phyloP scores from a whole-genome alignment of 768 basidiomycete genomes.

The Dendrothele bispora region DNA sequence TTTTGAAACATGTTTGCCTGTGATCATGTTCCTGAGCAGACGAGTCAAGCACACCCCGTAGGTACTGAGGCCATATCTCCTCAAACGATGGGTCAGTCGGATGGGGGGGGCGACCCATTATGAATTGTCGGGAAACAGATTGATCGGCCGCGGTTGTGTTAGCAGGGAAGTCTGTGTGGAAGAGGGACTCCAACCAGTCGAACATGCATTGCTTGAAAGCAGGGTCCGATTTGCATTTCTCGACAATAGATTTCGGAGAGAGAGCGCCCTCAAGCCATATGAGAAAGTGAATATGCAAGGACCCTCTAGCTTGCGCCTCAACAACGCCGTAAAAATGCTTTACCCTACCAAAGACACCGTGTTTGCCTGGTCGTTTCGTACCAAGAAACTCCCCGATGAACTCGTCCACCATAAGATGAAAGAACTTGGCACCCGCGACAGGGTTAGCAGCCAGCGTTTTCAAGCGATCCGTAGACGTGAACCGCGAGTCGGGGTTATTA shows the following conservation, averaged over 20 bases:
- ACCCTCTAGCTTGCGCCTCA: constrained; percentile 29
- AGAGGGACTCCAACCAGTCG: background rate
- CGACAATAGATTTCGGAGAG: background rate
- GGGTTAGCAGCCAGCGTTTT: constrained; percentile 28
- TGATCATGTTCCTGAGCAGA: constrained; percentile 4
- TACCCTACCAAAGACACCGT: constrained; percentile 26
- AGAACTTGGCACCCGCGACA: constrained; percentile 32
- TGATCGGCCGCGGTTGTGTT: too few species aligned
- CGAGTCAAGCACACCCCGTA: background rate
- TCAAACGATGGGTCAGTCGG: too few species aligned
- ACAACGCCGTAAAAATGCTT: constrained; percentile 24
- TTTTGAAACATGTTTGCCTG: constrained; percentile 11
- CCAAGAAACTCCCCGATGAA: constrained; percentile 23
- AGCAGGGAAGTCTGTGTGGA: too few species aligned
- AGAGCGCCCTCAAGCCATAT: constrained; percentile 21
- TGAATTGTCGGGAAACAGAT: too few species aligned
- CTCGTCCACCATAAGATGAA: constrained; percentile 24
- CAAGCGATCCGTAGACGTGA: constrained; percentile 7
- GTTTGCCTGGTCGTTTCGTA: constrained; percentile 9
- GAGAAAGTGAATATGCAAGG: constrained; percentile 25
- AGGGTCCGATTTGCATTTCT: constrained; percentile 8
- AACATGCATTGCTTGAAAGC: background rate
- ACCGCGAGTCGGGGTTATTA: constrained; percentile 5
- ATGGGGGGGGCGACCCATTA: too few species aligned
- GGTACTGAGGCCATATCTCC: background rate